Evolutionary conservation across 148 eudicot species (phyloP), one percentile per base, ranked within the genome.

Genomic region (Vaccinium darrowii): DNA sequence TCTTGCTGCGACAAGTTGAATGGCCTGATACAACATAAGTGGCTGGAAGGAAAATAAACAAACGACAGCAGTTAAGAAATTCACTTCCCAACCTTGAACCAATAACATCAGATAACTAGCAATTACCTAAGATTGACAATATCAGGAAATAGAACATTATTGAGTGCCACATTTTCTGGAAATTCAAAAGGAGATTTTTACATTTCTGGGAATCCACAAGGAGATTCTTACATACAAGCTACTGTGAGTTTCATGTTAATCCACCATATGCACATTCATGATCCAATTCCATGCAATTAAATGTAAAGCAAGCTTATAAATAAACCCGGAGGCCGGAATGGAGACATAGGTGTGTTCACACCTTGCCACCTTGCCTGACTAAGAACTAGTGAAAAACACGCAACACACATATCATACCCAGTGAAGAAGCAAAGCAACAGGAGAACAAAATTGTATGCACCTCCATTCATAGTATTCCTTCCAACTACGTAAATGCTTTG

Each of bases 381-480:
- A 6, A n/a, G 74, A 81, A 63, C 54, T 63, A 63, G 27, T 81
- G 69, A 7, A 65, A 63, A 19, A 51, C 51, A 67, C 39, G 33
- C 56, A 76, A 47, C n/a, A 67, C 2, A 15, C 49, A 86, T 73
- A 77, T 63, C 82, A 78, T 93, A 96, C 99, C 99, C 96, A 97
- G 54, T 97, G 98, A 84, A 97, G 98, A 87, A 94, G 90, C 85
- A 97, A 85, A 65, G 98, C 92, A 84, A 87, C 98, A 18, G 99
- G 96, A 88, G 98, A 95, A 87, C 86, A 85, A 27, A 91, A 80
- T 16, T 95, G 93, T 65, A 97, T 91, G 81, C 91, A 82, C 88
- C 99, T 94, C 99, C 99, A 97, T 69, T 94, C 94, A 89, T 92
- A 94, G 85, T 97, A 97, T 30, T 95, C 94, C 91, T 91, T 88